A percentile compares a stretch with the other conserved stretches of the same genome.
Evolutionary conservation across 2,329 filamentous ascomycete genomes (phyloP).

Genomic region (Aspergillus ruber): DNA sequence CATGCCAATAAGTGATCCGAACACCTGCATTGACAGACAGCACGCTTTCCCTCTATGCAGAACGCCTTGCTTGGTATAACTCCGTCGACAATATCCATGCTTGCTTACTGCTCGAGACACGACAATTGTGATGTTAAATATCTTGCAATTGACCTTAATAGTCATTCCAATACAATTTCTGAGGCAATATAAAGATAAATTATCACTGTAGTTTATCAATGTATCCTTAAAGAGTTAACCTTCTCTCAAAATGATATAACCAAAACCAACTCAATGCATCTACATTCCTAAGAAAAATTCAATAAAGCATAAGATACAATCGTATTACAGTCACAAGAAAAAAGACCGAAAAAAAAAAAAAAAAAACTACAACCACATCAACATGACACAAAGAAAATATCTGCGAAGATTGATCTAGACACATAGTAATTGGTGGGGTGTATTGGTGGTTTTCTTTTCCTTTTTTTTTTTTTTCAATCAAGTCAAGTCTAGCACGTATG

Average conservation of each 20-base stretch:
- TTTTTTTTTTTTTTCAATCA: constrained; percentile 14
- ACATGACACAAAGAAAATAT: constrained; percentile 26
- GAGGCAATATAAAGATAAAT: no score
- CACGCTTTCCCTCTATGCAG: no score
- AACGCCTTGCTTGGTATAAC: no score
- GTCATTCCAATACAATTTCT: no score
- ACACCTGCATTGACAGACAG: no score
- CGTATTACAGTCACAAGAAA: constrained; percentile 34
- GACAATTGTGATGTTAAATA: no score
- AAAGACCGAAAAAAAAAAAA: neutral
- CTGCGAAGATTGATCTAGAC: constrained; percentile 31
- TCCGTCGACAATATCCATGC: no score
- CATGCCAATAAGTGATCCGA: no score
- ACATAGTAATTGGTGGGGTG: constrained; percentile 21
- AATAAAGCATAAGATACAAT: constrained; percentile 28
- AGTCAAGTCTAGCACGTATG: constrained; percentile 30
- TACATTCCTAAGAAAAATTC: constrained; percentile 1
- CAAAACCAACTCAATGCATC: neutral
- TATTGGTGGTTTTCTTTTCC: neutral
- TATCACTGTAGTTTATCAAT: no score
- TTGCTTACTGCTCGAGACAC: no score
- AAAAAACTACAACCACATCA: constrained; percentile 25
- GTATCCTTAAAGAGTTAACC: no score
- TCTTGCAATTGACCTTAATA: no score
- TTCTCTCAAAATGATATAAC: neutral